Conservation (phyloP, 208 protist genomes). For the Acanthamoeba lenticulata region DNA sequence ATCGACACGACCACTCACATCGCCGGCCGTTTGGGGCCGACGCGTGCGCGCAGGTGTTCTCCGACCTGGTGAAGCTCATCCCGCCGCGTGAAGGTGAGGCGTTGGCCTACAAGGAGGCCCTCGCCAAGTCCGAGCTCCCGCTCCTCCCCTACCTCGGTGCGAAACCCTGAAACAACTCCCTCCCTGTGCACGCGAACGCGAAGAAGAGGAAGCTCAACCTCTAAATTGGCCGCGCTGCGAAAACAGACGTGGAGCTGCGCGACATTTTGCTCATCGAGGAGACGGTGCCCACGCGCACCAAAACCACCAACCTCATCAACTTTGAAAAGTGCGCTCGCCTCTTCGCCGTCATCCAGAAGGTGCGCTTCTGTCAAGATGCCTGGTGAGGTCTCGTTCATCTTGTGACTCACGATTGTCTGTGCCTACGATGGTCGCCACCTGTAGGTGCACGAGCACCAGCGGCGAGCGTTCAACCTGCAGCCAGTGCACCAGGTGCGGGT, state of each 20-base stretch:
- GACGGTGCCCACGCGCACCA: not conserved
- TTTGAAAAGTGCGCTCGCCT: slow-evolving; percentile 76
- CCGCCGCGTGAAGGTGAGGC: not conserved
- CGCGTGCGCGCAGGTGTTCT: not conserved
- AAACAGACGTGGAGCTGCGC: not conserved
- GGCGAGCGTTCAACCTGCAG: slow-evolving; percentile 23
- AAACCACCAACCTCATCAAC: slow-evolving; percentile 73
- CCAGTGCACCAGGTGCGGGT: slow-evolving; percentile 35
- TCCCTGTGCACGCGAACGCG: not conserved
- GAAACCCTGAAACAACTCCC: not conserved
- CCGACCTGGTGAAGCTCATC: not conserved
- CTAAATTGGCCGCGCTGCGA: not conserved
- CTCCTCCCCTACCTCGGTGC: slow-evolving; percentile 5
- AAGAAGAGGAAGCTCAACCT: not conserved
- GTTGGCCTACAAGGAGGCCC: not conserved
- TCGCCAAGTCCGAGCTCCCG: not conserved
- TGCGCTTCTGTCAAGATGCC: not conserved
- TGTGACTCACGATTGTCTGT: not conserved
- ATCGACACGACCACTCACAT: too few relatives aligned
- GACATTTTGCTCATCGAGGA: slow-evolving; percentile 19
- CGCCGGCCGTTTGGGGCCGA: too few relatives aligned
- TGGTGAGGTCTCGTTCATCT: not conserved
- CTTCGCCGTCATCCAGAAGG: slow-evolving; percentile 75
- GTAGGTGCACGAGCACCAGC: slow-evolving; percentile 7
- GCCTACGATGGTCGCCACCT: too few relatives aligned